Evolutionary conservation across 257 asterid species (phyloP).

Genomic region (Solanum pimpinellifolium): DNA sequence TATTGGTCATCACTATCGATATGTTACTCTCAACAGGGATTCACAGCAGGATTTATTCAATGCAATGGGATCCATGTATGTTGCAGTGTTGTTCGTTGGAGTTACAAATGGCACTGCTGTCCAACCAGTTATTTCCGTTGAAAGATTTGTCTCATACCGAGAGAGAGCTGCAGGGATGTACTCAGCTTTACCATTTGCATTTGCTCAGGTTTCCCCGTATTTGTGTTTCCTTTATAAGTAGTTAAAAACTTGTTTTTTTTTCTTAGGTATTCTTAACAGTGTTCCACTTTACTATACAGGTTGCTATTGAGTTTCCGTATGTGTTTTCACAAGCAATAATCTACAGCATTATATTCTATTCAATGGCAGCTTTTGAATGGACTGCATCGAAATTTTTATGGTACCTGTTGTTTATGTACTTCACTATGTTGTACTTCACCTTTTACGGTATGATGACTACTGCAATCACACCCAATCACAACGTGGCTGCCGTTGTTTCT

Average conservation of each 20-base stretch:
- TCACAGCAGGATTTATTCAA: conserved; percentile 85
- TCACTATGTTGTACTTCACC: conserved; percentile 82
- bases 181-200: conserved; percentile 84
- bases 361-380: conserved; percentile 87
- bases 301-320: conserved; percentile 77
- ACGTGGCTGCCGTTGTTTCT: conserved; percentile 73
- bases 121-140: conserved; percentile 95
- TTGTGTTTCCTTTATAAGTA: background rate
- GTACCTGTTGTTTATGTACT: conserved; percentile 71
- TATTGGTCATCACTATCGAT: background rate
- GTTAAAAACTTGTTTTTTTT: background rate
- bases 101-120: conserved; percentile 80
- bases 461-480: conserved; percentile 89
- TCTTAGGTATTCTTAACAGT: background rate
- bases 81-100: conserved; percentile 79
- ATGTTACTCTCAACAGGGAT: conserved; percentile 29
- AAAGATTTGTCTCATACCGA: conserved; percentile 84
- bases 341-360: conserved; percentile 64
- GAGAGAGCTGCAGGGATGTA: conserved; percentile 97
- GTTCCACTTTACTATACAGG: conserved; percentile 36
- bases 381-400: conserved; percentile 43
- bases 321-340: conserved; percentile 57
- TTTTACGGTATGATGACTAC: conserved; percentile 96
- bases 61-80: conserved; percentile 93
- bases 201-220: conserved; percentile 60